phyloP scores from a whole-genome alignment of 768 basidiomycete species.

The Russula virescens region DNA sequence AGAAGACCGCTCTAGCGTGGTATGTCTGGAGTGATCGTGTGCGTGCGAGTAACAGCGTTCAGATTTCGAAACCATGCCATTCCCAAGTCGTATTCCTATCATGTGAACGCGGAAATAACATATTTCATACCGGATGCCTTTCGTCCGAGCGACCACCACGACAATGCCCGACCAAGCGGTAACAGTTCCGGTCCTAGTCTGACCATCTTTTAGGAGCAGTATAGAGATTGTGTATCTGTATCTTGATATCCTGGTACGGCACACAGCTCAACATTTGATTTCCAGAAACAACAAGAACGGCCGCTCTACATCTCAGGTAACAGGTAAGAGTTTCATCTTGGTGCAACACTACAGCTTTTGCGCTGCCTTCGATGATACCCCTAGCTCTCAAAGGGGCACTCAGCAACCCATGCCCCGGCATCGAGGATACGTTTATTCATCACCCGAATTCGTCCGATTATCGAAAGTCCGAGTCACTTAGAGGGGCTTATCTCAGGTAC shows the following conservation, averaged over 20 bases:
- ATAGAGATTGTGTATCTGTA: not conserved
- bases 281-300: no score
- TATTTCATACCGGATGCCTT: not conserved
- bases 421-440: no score
- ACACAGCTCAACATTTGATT: not conserved
- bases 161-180: not conserved
- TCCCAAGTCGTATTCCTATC: not conserved
- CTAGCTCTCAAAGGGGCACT: not conserved
- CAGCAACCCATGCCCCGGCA: no score
- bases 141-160: not conserved
- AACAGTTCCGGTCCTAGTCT: not conserved
- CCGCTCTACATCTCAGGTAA: not conserved
- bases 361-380: not conserved
- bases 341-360: not conserved
- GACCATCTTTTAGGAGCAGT: not conserved
- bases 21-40: not conserved
- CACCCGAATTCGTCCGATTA: constrained; percentile 11
- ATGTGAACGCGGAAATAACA: not conserved
- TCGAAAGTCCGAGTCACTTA: not conserved
- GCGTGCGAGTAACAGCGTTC: not conserved
- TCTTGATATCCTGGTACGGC: not conserved
- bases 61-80: not conserved
- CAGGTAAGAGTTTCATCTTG: not conserved
- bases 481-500: not conserved
- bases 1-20: not conserved